Conservation (phyloP, 1,284 basidiomycete species). For the Malassezia obtusa region DNA sequence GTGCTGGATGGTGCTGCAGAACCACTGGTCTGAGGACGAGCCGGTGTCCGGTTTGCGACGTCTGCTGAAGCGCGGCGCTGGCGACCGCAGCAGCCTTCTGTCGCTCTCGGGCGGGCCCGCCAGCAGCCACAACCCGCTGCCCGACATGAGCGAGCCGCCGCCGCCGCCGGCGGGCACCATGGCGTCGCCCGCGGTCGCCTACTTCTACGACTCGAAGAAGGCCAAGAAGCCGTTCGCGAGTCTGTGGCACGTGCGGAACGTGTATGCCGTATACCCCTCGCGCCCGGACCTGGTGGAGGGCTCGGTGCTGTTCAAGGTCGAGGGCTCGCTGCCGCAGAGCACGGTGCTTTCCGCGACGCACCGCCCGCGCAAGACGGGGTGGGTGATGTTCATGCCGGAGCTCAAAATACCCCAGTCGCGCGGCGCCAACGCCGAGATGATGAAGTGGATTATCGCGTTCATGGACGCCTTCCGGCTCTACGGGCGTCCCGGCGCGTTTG, state of each 20-base stretch:
- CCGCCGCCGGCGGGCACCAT: slow-evolving; percentile 37
- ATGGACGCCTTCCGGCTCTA: slow-evolving; percentile 49
- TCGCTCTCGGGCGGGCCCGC: slow-evolving; percentile 17
- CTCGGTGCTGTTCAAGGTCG: slow-evolving; percentile 44
- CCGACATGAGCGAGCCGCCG: slow-evolving; percentile 18
- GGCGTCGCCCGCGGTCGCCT: slow-evolving; percentile 36
- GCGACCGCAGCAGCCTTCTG: slow-evolving; percentile 31
- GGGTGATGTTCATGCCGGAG: slow-evolving; percentile 50
- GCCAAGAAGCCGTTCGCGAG: slow-evolving; percentile 42
- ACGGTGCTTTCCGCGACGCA: slow-evolving; percentile 55
- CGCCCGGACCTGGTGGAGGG: slow-evolving; percentile 45
- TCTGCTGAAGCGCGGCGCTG: slow-evolving; percentile 18
- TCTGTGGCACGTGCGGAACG: slow-evolving; percentile 37
- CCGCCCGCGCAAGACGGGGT: slow-evolving; percentile 49
- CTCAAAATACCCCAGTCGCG: slow-evolving; percentile 18
- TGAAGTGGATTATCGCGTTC: slow-evolving; percentile 70
- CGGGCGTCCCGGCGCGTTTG: slow-evolving; percentile 32
- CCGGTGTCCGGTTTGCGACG: slow-evolving; percentile 31
- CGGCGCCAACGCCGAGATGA: slow-evolving; percentile 62
- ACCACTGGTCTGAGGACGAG: slow-evolving; percentile 28
- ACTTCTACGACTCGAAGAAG: slow-evolving; percentile 44
- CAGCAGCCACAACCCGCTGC: not conserved
- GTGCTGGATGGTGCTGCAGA: slow-evolving; percentile 69
- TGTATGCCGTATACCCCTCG: slow-evolving; percentile 45
- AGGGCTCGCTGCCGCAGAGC: slow-evolving; percentile 37